Conservation (phyloP, 345 rosid species). For the Populus simonii region DNA sequence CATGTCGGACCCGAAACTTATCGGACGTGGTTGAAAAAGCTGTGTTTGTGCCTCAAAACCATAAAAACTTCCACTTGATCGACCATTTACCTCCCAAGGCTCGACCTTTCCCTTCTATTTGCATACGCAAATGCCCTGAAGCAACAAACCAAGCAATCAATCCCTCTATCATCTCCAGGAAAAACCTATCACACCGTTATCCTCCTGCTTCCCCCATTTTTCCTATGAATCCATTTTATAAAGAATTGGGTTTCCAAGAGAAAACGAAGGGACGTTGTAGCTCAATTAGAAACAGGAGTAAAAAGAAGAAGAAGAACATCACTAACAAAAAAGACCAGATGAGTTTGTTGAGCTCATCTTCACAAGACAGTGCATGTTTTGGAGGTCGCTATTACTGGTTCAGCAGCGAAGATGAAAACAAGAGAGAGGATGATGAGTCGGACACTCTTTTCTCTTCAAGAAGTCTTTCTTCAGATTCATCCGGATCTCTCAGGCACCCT, state of each 20-base stretch:
- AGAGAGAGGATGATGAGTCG: constrained; percentile 29
- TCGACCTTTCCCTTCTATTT: constrained; percentile 39
- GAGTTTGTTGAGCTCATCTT: constrained; percentile 43
- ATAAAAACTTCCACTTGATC: neutral
- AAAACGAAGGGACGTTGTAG: constrained; percentile 18
- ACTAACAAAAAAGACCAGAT: constrained; percentile 2
- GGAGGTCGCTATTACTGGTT: constrained; percentile 52
- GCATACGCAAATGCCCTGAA: constrained; percentile 35
- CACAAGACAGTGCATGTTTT: constrained; percentile 41
- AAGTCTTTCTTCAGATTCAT: constrained; percentile 69
- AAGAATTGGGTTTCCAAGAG: constrained; percentile 30
- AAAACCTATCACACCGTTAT: constrained; percentile 23
- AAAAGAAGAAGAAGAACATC: constrained; percentile 28
- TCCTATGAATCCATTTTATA: constrained; percentile 32
- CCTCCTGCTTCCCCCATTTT: constrained; percentile 40
- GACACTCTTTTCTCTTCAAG: constrained; percentile 70
- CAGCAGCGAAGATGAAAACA: constrained; percentile 53
- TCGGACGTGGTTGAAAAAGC: constrained; percentile 58
- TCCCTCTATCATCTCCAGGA: constrained; percentile 25
- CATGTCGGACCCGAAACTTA: constrained; percentile 58
- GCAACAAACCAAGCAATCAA: constrained; percentile 12
- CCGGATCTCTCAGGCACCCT: constrained; percentile 20
- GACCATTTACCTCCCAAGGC: constrained; percentile 26
- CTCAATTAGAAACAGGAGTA: constrained; percentile 7
- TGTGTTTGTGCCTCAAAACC: constrained; percentile 25